These are phyloP conservation scores for Hyphodiscus sp. DNA, from an alignment of 2,329 filamentous ascomycete species.

Conservation along the genomic window DNA sequence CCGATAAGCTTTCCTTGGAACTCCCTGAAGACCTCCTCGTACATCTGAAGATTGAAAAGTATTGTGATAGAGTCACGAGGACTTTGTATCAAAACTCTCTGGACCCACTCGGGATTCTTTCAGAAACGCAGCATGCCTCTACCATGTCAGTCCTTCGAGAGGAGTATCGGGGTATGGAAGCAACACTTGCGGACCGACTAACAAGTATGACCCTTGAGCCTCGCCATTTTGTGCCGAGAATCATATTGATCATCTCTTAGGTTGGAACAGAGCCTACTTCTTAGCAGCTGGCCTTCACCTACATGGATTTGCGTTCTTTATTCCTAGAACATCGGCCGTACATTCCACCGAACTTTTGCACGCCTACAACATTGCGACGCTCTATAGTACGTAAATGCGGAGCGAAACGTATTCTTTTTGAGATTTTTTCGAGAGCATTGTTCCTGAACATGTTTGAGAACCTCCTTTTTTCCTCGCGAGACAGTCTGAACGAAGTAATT, in stretches of 20 bases:
- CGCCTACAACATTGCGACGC: slow-evolving; percentile 34
- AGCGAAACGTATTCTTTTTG: no score
- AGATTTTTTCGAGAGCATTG: no score
- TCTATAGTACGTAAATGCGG: slow-evolving; percentile 1
- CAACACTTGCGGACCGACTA: background rate
- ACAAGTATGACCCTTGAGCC: background rate
- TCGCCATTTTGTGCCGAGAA: background rate
- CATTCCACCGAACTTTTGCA: slow-evolving; percentile 29
- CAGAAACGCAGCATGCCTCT: slow-evolving; percentile 32
- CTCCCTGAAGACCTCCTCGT: slow-evolving; percentile 43
- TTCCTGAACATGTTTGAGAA: no score
- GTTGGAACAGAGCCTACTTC: slow-evolving; percentile 12
- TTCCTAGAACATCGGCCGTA: slow-evolving; percentile 3
- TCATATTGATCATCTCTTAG: slow-evolving; percentile 1
- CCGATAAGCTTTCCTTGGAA: slow-evolving; percentile 31
- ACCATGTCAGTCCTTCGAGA: slow-evolving; percentile 38
- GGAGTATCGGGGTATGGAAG: slow-evolving; percentile 37
- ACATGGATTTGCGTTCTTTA: slow-evolving; percentile 18
- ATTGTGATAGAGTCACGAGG: slow-evolving; percentile 50
- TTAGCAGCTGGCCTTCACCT: slow-evolving; percentile 17
- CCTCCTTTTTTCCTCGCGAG: no score
- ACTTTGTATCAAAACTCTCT: slow-evolving; percentile 52
- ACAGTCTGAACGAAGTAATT: no score
- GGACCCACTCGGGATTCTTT: slow-evolving; percentile 33
- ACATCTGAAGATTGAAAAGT: slow-evolving; percentile 48